Evolutionary conservation across 2,329 filamentous ascomycete species (phyloP).

Genomic region (Rutstroemia sp.): DNA sequence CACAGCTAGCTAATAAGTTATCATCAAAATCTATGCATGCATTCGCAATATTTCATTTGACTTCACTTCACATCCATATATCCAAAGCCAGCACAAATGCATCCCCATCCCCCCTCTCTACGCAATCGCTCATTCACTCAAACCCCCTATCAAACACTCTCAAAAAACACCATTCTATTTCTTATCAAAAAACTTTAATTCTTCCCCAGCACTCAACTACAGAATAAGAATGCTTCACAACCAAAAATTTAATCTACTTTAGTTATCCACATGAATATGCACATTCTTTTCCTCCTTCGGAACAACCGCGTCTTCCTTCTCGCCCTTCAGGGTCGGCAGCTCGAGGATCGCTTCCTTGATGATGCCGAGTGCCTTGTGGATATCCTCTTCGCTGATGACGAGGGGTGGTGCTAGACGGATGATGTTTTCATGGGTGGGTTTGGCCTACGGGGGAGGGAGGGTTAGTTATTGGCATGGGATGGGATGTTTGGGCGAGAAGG

Average conservation of each 20-base stretch:
- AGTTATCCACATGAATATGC: constrained; percentile 35
- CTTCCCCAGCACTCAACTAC: no score
- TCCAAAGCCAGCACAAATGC: no score
- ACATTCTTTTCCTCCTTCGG: constrained; percentile 54
- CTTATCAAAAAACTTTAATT: no score
- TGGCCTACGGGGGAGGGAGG: constrained; percentile 59
- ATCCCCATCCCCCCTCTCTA: no score
- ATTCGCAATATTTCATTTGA: no score
- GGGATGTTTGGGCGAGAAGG: background rate
- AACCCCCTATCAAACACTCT: no score
- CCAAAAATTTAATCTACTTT: background rate
- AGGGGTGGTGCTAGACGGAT: constrained; percentile 95
- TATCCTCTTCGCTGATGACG: constrained; percentile 84
- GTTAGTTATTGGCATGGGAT: background rate
- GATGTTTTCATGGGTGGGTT: constrained; percentile 97
- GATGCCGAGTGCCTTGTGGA: constrained; percentile 68
- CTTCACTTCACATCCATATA: no score
- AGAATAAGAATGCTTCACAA: no score
- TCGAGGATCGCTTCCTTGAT: constrained; percentile 78
- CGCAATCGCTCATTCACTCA: no score
- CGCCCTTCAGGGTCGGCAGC: constrained; percentile 60
- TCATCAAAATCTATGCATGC: no score
- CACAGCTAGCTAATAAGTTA: no score
- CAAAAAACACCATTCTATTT: no score
- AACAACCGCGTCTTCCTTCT: constrained; percentile 47